These are phyloP conservation scores for Tolypocladium inflatum DNA, from an alignment of 2,329 filamentous ascomycete species.

Conservation along the genomic window DNA sequence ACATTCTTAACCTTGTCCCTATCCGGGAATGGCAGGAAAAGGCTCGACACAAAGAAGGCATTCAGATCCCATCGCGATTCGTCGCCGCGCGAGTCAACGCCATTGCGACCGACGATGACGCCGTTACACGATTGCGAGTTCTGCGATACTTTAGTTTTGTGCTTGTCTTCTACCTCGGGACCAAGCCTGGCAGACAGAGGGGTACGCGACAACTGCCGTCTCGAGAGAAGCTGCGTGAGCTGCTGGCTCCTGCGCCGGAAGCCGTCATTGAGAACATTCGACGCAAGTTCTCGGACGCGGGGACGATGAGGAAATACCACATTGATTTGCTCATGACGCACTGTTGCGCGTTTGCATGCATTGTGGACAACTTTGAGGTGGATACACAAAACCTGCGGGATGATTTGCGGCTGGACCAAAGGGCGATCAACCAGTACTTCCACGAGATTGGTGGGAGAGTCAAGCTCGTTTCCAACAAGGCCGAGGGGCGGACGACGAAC, in stretches of 20 bases:
- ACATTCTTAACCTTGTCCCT: conserved; percentile 57
- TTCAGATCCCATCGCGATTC: conserved; percentile 51
- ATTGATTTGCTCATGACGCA: conserved; percentile 64
- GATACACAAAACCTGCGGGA: conserved; percentile 61
- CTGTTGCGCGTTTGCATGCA: conserved; percentile 59
- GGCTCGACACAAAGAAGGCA: conserved; percentile 45
- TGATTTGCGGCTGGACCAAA: conserved; percentile 64
- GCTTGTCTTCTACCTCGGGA: conserved; percentile 40
- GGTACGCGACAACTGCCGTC: conserved; percentile 44
- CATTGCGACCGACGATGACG: conserved; percentile 43
- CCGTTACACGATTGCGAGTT: conserved; percentile 43
- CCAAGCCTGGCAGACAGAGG: conserved; percentile 35
- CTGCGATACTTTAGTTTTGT: conserved; percentile 52
- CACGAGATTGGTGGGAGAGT: conserved; percentile 65
- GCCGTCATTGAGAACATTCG: conserved; percentile 57
- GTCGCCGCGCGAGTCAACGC: conserved; percentile 53
- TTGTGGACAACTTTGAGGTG: conserved; percentile 65
- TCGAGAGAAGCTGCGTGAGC: conserved; percentile 50
- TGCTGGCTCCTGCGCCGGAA: conserved; percentile 48
- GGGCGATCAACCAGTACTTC: conserved; percentile 63
- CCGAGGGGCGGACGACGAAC: conserved; percentile 43
- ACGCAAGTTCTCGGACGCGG: conserved; percentile 56
- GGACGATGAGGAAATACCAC: conserved; percentile 61
- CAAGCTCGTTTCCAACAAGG: conserved; percentile 49
- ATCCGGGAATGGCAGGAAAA: conserved; percentile 68